Percentiles rank a stretch among this genome's conserved stretches.
Conservation (phyloP, 2,329 filamentous ascomycete species). For the Rhynchosporium graminicola region DNA sequence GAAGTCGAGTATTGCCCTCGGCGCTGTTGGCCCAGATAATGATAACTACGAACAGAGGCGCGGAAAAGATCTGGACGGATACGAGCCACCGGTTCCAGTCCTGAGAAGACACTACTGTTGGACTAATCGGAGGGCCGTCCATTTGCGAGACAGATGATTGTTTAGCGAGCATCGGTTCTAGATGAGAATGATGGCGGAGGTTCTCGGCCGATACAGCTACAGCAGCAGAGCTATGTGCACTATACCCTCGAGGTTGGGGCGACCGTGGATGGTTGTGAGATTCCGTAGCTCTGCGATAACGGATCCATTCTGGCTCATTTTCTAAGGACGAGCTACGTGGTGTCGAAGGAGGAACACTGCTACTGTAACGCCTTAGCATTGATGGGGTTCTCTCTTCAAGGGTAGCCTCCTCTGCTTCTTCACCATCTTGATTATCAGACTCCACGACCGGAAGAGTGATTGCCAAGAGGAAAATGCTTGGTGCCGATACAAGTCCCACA, state of each 20-base stretch:
- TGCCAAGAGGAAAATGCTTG: conserved; percentile 86
- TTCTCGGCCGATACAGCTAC: conserved; percentile 39
- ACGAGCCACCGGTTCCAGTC: conserved; percentile 92
- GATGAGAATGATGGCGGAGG: conserved; percentile 33
- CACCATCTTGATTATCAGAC: conserved; percentile 55
- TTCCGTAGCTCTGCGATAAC: conserved; percentile 53
- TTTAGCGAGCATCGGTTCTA: conserved; percentile 22
- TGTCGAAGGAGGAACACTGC: conserved; percentile 28
- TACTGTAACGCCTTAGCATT: conserved; percentile 26
- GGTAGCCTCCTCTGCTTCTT: conserved; percentile 41
- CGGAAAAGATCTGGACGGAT: conserved; percentile 79
- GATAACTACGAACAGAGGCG: conserved; percentile 78
- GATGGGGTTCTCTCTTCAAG: conserved; percentile 24
- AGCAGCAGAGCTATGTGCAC: conserved; percentile 41
- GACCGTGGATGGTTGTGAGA: conserved; percentile 34
- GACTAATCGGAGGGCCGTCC: conserved; percentile 14
- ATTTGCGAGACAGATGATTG: conserved; percentile 20
- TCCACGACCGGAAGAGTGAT: conserved; percentile 92
- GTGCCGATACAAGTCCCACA: conserved; percentile 79
- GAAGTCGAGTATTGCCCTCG: conserved; percentile 54
- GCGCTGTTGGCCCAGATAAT: conserved; percentile 71
- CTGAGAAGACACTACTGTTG: conserved; percentile 18
- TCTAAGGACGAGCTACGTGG: conserved; percentile 36
- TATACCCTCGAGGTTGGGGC: conserved; percentile 30
- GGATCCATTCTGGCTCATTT: conserved; percentile 58